Evolutionary conservation across 139 green algal species (phyloP).

Genomic region (Coelastrella sp.): DNA sequence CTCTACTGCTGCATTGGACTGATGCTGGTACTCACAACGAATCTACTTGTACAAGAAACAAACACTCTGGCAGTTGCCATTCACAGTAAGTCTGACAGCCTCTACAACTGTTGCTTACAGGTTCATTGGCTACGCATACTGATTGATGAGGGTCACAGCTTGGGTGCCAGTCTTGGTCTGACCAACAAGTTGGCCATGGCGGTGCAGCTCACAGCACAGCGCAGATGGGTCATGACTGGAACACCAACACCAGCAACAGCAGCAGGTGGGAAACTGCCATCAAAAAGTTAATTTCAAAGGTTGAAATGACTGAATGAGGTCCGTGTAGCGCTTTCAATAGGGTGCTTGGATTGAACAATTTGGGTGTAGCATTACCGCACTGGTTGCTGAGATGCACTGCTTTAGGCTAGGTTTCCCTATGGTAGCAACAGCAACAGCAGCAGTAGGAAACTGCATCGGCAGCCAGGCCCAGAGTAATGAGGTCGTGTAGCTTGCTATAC

Average conservation of each 20-base stretch:
- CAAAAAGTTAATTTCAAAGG: not conserved
- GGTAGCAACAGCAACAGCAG: not conserved
- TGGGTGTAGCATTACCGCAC: no score
- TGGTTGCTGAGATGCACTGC: not conserved
- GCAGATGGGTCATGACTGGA: constrained; percentile 73
- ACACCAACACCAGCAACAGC: constrained; percentile 48
- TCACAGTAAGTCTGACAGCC: no score
- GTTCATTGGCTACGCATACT: constrained; percentile 96
- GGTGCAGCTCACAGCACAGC: constrained; percentile 77
- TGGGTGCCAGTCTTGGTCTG: constrained; percentile 73
- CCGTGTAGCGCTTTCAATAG: no score
- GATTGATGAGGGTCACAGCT: constrained; percentile 96
- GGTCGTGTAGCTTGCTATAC: no score
- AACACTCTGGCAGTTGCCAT: no score
- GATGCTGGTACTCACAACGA: not conserved
- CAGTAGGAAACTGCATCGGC: no score
- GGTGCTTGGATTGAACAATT: no score
- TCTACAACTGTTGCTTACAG: constrained; percentile 59
- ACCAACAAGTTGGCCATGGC: constrained; percentile 91
- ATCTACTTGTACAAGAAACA: no score
- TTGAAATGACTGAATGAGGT: no score
- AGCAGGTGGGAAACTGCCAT: not conserved
- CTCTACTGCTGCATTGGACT: no score
- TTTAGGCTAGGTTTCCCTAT: not conserved
- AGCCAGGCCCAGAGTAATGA: no score